Evolutionary conservation across 768 basidiomycete genomes (phyloP), one percentile per base, ranked within the genome.

Genomic region (Lactarius hatsudake): DNA sequence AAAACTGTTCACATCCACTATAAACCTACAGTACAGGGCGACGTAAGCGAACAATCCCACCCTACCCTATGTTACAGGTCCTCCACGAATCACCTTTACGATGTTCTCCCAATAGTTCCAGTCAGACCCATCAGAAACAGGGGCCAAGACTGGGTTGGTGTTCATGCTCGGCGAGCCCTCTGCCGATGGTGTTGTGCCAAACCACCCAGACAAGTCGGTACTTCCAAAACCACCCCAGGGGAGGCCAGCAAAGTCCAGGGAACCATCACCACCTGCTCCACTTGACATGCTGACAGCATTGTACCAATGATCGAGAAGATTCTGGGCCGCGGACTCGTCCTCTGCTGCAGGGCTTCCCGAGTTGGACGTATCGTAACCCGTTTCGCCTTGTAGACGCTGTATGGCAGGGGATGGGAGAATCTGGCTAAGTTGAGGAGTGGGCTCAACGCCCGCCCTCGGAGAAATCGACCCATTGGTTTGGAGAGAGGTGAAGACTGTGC

Each of bases 231-330:
- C 68, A 32, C 65, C 71, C 69, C 71, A 73, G 9, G 72, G 70
- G 48, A 74, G 56, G 54, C 71, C 69, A 38, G 64, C 68, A n/a
- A 65, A 60, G 48, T 69, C 64, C 51, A 63, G 78, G 3, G 81
- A 74, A 26, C 81, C 78, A 70, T 89, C 70, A 13, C 65, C 58
- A 34, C 70, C 70, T 36, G 65, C 65, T 20, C 71, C 71, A 38
- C 60, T 67, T 66, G 58, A 58, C 87, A 13, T 89, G 73, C 85
- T 89, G 70, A 92, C 84, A n/a, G 87, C 86, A 68, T 87, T 88
- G 73, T 86, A 90, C 92, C 93, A 94, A 68, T 93, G 89, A 75
- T 94, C 91, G 57, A 94, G 79, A 63, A 94, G 75, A 13, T 84
- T 84, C 73, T 94, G 92, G 4, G 91, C 91, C 8, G 88, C 80